These are phyloP conservation scores for Penicillium polonicum DNA, from an alignment of 2,329 filamentous ascomycete species.

Conservation along the genomic window DNA sequence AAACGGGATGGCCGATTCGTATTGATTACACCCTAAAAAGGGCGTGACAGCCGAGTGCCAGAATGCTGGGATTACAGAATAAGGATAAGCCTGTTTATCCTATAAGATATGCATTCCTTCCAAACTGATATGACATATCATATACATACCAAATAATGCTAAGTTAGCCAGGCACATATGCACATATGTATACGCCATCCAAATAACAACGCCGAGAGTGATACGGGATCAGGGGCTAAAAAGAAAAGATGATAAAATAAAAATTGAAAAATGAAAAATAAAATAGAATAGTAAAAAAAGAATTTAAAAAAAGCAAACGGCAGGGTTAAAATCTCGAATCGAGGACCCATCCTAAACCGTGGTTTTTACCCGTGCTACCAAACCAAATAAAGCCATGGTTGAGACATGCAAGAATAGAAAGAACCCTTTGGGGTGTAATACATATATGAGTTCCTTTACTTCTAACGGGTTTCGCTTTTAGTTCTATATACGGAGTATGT, in stretches of 20 bases:
- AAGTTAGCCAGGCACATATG: neutral
- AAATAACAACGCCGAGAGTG: neutral
- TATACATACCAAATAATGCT: neutral
- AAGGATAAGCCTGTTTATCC: conserved; percentile 1
- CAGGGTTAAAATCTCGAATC: conserved; percentile 3
- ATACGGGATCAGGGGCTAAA: neutral
- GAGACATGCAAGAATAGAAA: conserved; percentile 5
- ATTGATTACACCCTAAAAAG: conserved; percentile 9
- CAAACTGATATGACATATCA: neutral
- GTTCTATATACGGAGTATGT: neutral
- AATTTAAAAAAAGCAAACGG: neutral
- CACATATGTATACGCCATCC: neutral
- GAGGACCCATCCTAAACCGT: conserved; percentile 18
- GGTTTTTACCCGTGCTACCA: conserved; percentile 19
- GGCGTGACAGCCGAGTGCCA: conserved; percentile 7
- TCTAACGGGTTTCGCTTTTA: conserved; percentile 3
- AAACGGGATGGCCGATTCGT: conserved; percentile 18
- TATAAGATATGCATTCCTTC: neutral
- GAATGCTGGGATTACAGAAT: conserved; percentile 1
- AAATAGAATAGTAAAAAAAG: neutral
- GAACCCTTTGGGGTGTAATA: neutral
- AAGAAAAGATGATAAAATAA: neutral
- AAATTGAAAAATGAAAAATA: too few relatives aligned
- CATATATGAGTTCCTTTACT: neutral
- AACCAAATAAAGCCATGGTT: neutral